Evolutionary conservation across 2,329 filamentous ascomycete genomes (phyloP).

Genomic region (Arthrobotrys megalospora): DNA sequence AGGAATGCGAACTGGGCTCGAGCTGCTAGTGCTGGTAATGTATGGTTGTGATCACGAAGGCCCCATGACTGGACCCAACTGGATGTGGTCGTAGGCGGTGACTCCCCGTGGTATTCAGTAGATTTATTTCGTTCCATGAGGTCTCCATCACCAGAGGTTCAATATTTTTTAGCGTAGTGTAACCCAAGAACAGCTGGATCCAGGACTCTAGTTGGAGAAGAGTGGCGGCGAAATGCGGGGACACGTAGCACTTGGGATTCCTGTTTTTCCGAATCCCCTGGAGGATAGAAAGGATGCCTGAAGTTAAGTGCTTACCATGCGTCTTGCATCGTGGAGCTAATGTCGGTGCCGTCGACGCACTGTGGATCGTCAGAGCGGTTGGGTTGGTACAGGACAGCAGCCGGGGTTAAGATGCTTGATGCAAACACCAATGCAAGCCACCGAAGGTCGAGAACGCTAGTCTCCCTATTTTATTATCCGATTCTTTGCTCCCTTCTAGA

Average conservation of each 20-base stretch:
- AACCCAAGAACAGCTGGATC: background rate
- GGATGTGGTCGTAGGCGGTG: too few relatives aligned
- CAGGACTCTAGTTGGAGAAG: background rate
- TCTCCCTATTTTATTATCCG: background rate
- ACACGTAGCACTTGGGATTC: conserved; percentile 15
- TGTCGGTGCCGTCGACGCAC: background rate
- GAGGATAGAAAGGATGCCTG: conserved; percentile 21
- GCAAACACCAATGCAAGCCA: background rate
- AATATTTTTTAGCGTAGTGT: background rate
- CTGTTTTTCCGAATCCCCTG: background rate
- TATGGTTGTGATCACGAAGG: background rate
- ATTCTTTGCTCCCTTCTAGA: background rate
- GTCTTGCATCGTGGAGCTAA: background rate
- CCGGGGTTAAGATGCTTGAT: background rate
- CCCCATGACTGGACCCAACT: too few relatives aligned
- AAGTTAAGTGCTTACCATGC: conserved; percentile 16
- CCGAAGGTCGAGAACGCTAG: background rate
- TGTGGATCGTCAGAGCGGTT: background rate
- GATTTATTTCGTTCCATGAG: background rate
- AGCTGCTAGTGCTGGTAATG: too few relatives aligned
- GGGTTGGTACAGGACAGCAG: background rate
- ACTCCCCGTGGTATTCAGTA: too few relatives aligned
- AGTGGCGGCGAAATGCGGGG: background rate
- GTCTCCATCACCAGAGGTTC: background rate
- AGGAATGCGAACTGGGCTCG: too few relatives aligned